Percentiles rank a stretch among this genome's conserved stretches.
Evolutionary conservation across 2,329 filamentous ascomycete genomes (phyloP).

Genomic region (Colletotrichum lindemuthianum): DNA sequence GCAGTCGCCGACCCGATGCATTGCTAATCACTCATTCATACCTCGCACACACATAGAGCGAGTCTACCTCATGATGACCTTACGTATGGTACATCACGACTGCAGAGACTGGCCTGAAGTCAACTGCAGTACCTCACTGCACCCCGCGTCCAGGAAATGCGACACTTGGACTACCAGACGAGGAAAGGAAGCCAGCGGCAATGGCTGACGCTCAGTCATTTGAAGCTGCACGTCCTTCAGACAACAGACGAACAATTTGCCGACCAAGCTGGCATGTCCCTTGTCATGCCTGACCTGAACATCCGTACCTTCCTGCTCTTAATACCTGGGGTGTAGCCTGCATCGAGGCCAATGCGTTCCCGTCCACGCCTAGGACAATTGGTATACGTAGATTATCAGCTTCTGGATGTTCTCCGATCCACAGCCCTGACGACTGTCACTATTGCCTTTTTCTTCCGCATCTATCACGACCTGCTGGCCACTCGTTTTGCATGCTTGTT

Average conservation of each 20-base stretch:
- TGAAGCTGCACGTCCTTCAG: constrained; percentile 1
- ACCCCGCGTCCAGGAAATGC: not conserved
- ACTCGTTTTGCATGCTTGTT: constrained; percentile 1
- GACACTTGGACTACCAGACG: not conserved
- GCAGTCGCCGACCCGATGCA: no score
- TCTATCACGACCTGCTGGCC: not conserved
- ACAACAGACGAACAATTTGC: constrained; percentile 10
- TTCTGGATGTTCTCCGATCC: not conserved
- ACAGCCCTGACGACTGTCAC: constrained; percentile 1
- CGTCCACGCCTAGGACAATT: no score
- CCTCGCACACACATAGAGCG: not conserved
- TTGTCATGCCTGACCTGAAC: not conserved
- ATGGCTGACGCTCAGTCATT: constrained; percentile 16
- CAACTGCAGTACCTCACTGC: no score
- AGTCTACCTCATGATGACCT: not conserved
- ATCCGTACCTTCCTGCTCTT: not conserved
- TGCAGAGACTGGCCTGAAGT: no score
- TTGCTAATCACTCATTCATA: no score
- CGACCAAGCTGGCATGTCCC: constrained; percentile 1
- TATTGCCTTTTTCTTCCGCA: not conserved
- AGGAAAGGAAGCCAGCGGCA: constrained; percentile 14
- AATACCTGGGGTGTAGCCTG: no score
- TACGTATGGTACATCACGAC: no score
- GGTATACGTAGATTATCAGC: no score
- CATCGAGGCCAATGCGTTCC: no score